These are phyloP conservation scores for Syncephalastrum contaminatum DNA, from an alignment of 371 early-diverging fungal genomes.

Conservation along the genomic window DNA sequence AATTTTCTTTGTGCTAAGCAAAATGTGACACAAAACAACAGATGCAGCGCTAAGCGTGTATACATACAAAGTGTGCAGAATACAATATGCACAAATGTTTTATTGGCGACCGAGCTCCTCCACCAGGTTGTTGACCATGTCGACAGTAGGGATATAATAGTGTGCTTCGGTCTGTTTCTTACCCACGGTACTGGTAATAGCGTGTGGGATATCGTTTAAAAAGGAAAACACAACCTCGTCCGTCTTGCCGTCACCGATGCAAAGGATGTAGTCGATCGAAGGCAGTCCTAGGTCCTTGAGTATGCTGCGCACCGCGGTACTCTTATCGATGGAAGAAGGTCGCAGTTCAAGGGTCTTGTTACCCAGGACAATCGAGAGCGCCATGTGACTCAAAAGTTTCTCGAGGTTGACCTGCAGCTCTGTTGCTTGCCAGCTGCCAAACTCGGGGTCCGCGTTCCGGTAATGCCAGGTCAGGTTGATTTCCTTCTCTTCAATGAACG, in stretches of 20 bases:
- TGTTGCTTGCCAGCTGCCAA: constrained; percentile 72
- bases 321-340: constrained; percentile 89
- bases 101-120: constrained; percentile 42
- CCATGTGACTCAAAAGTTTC: constrained; percentile 88
- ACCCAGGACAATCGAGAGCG: constrained; percentile 90
- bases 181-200: constrained; percentile 90
- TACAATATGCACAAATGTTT: constrained; percentile 1
- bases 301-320: constrained; percentile 85
- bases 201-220: constrained; percentile 63
- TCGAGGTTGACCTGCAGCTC: constrained; percentile 95
- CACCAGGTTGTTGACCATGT: constrained; percentile 61
- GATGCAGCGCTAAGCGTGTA: no score
- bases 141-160: constrained; percentile 75
- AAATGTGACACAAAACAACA: no score
- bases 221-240: constrained; percentile 88
- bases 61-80: no score
- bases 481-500: constrained; percentile 92
- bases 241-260: constrained; percentile 92
- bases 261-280: constrained; percentile 71
- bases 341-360: constrained; percentile 94
- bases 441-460: constrained; percentile 85
- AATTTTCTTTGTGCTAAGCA: no score
- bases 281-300: constrained; percentile 67
- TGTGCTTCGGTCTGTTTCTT: constrained; percentile 95
- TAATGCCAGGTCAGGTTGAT: constrained; percentile 93